Base-by-base conservation (phyloP, 1,284 basidiomycete species). In the Rhodotorula sp. region DNA sequence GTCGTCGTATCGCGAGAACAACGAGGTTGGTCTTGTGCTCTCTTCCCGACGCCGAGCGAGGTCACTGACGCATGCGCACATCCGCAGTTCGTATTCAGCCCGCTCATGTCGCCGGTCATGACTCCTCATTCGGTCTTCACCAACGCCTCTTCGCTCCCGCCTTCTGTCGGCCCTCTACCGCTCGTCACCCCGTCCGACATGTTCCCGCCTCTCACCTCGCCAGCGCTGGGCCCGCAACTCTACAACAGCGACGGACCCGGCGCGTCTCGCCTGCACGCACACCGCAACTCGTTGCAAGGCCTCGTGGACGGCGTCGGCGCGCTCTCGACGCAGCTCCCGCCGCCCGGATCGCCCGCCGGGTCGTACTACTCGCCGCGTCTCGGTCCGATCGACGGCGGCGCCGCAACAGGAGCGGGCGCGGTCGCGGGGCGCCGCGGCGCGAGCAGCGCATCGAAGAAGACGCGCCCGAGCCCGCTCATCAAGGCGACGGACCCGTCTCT, bases 161-260 rank as follows among this genome's bases (percentile, higher is more conserved):
- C 70, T 7, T 78, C 72, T 21, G 72, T 50, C 63, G 66, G 71
- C 59, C 71, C 77, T 67, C 49, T 70, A 25, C 72, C 79, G 19
- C 80, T 81, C 63, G 78, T 80, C 59, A 79, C 81, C 41, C 81
- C 79, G 7, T 66, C 79, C 65, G 84, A 85, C 49, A 84, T 85
- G 78, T 86, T 87, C 77, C 86, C 86, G 7, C 86, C 86, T 1
- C 79, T 87, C 53, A 85, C 85, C 2, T 87, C 86, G 10, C 87
- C 87, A 0, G 87, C 86, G 1, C 81, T 88, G 9, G 82, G 83
- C 53, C 85, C 86, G 1, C 76, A 77, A 27, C 41, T 61, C 41
- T 75, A 70, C 58, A 34, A 64, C 34, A 41, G 44, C 27, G 58
- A 72, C 61, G 44, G 25, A 8, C 3, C 62, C 27, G 14, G 46